phyloP scores from a whole-genome alignment of 2,329 filamentous ascomycete species.

The Chalara sp. region DNA sequence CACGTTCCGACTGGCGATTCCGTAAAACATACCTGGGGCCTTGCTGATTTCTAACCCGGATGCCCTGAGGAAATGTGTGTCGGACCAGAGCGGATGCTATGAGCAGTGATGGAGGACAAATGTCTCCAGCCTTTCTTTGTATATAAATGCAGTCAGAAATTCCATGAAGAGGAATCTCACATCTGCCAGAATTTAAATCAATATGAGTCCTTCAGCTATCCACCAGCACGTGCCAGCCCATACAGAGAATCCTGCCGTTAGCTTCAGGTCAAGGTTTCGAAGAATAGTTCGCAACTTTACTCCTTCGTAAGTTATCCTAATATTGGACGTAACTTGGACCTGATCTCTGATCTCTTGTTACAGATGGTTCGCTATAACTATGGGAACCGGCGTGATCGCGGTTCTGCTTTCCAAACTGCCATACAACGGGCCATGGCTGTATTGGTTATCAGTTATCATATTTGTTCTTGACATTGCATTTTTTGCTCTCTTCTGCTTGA shows the following conservation, averaged over 20 bases:
- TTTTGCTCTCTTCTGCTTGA: constrained; percentile 44
- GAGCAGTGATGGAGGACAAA: too few relatives aligned
- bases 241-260: background rate
- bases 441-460: constrained; percentile 51
- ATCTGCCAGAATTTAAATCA: too few relatives aligned
- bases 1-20: too few relatives aligned
- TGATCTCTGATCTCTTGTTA: background rate
- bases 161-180: too few relatives aligned
- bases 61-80: too few relatives aligned
- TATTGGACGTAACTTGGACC: background rate
- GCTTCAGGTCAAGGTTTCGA: background rate
- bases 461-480: constrained; percentile 52
- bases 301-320: constrained; percentile 43
- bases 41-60: too few relatives aligned
- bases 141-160: too few relatives aligned
- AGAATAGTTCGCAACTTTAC: constrained; percentile 44
- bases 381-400: constrained; percentile 62
- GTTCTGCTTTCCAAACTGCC: constrained; percentile 54
- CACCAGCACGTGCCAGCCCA: too few relatives aligned
- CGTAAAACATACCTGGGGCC: too few relatives aligned
- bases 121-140: too few relatives aligned
- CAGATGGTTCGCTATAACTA: constrained; percentile 51
- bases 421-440: constrained; percentile 49
- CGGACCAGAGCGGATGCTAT: too few relatives aligned
- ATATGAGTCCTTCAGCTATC: too few relatives aligned